Evolutionary conservation across 108 stramenopile genomes (phyloP), one percentile per base, ranked within the genome.

Genomic region (Cyclostephanos invisitatus): DNA sequence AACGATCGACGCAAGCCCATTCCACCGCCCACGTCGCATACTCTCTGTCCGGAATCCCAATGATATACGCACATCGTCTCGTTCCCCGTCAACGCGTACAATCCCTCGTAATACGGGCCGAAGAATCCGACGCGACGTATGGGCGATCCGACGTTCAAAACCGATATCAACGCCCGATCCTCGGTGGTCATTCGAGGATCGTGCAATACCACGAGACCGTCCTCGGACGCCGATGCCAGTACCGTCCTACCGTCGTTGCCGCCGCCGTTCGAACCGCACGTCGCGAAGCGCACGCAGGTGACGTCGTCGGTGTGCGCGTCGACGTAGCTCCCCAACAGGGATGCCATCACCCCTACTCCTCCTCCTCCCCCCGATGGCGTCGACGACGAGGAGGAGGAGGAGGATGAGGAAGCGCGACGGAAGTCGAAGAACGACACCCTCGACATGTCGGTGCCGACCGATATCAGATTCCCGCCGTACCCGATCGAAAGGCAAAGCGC

Each of bases 161-260:
- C 74, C 48, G 86, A 83, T 44, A 85, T 55, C 14, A 92, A 57
- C 24, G 93, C 93, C 17, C 81, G 75, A 55, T 91, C 93, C 84
- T 95, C 93, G 2, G 86, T 72, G 20, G 91, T n/a, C n/a, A n/a
- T n/a, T n/a, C n/a, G 77, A 72, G 93, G 91, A 78, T 95, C 93
- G 70, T 89, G 89, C 1, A 88, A 65, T 62, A 82, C 82, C 2
- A 83, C 77, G 48, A 95, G 84, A 8, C 91, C 91, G 80, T 95
- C 93, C 63, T 95, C 93, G 15, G 85, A 84, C 21, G 86, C 91
- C 11, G 91, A 88, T 21, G 86, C 77, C 40, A 95, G 53, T 20
- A 83, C 18, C 32, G 80, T 73, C 80, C 36, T 72, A 29, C 28
- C 55, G 5, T 15, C 36, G 15, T 24, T 37, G n/a, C 18, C 32